phyloP scores from a whole-genome alignment of 352 stramenopile genomes.

The Plasmopara halstedii region DNA sequence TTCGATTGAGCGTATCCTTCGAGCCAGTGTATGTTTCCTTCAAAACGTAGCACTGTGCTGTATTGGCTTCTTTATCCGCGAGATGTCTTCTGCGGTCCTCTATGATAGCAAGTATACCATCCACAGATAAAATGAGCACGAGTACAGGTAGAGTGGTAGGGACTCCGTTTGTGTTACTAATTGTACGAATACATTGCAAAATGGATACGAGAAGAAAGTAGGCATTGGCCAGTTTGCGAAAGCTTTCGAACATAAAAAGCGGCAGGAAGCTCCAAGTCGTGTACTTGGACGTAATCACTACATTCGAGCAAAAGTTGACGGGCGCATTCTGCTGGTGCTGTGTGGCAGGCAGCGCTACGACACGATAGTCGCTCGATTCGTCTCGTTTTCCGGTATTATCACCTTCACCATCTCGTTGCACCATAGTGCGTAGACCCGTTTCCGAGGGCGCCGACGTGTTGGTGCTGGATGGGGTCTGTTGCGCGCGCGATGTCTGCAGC shows the following conservation, averaged over 20 bases:
- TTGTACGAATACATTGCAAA: slow-evolving; percentile 66
- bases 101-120: slow-evolving; percentile 76
- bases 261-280: slow-evolving; percentile 85
- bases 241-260: slow-evolving; percentile 82
- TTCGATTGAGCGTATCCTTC: slow-evolving; percentile 14
- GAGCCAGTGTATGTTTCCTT: slow-evolving; percentile 39
- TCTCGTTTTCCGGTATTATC: slow-evolving; percentile 11
- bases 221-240: slow-evolving; percentile 84
- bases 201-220: slow-evolving; percentile 90
- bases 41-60: slow-evolving; percentile 50
- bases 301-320: slow-evolving; percentile 63
- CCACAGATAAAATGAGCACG: slow-evolving; percentile 84
- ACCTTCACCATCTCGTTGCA: slow-evolving; percentile 3
- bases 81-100: slow-evolving; percentile 75
- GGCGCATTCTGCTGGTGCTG: slow-evolving; percentile 13
- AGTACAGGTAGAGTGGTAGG: slow-evolving; percentile 82
- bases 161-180: slow-evolving; percentile 79
- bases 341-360: slow-evolving; percentile 40
- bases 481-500: slow-evolving; percentile 26
- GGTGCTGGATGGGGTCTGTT: slow-evolving; percentile 3
- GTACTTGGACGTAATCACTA: slow-evolving; percentile 91
- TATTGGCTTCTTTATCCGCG: slow-evolving; percentile 82
- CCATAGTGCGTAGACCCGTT: slow-evolving; percentile 11
- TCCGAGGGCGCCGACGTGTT: slow-evolving; percentile 4
- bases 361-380: slow-evolving; percentile 36